Evolutionary conservation across 75 land plant genomes (phyloP).

Genomic region (Adiantum capillusveneris): DNA sequence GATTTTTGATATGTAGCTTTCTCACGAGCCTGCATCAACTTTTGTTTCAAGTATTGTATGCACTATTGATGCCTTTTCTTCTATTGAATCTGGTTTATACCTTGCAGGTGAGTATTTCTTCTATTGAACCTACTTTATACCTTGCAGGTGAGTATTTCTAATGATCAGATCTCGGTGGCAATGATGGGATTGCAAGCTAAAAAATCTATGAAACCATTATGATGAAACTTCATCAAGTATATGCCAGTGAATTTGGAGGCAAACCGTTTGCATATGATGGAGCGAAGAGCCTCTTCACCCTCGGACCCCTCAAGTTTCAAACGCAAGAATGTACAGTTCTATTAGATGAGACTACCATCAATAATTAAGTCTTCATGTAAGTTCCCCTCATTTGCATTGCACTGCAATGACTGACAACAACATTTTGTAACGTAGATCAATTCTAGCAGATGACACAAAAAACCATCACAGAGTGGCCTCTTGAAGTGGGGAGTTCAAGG

Average conservation of each 20-base stretch:
- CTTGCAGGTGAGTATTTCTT: neutral
- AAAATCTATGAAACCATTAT: constrained; percentile 54
- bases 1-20: too few species aligned
- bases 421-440: neutral
- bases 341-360: constrained; percentile 39
- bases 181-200: constrained; percentile 54
- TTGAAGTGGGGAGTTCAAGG: constrained; percentile 53
- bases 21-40: constrained; percentile 5
- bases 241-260: constrained; percentile 37
- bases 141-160: too few species aligned
- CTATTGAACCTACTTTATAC: too few species aligned
- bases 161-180: constrained; percentile 46
- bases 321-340: constrained; percentile 54
- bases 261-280: constrained; percentile 88
- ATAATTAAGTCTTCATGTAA: too few species aligned
- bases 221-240: constrained; percentile 47
- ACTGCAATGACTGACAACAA: neutral
- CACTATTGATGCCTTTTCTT: neutral
- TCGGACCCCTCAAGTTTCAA: constrained; percentile 53
- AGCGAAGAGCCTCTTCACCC: constrained; percentile 65
- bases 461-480: constrained; percentile 39
- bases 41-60: neutral
- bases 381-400: too few species aligned
- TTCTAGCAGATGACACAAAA: constrained; percentile 11
- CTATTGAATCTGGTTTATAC: neutral